A percentile compares a stretch with the other conserved stretches of the same genome.
Conservation (phyloP, 495 filamentous ascomycete genomes). For the Immersiella caudata region DNA sequence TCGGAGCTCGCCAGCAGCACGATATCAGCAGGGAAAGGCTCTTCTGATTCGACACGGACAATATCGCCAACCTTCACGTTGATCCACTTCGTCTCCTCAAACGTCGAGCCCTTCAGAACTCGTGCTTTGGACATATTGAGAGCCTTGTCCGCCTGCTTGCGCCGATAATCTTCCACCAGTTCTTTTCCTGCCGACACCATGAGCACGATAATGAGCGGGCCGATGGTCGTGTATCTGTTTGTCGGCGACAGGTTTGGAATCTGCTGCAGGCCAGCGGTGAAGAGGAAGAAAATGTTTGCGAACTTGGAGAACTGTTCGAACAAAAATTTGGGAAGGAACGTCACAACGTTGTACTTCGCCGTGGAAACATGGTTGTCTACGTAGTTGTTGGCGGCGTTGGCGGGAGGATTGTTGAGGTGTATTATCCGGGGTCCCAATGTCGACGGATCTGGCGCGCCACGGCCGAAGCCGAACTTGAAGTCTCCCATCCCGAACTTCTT, state of each 20-base stretch:
- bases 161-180: slow-evolving; percentile 88
- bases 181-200: slow-evolving; percentile 94
- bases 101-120: slow-evolving; percentile 80
- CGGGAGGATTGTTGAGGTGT: slow-evolving; percentile 95
- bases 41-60: slow-evolving; percentile 90
- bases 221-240: slow-evolving; percentile 94
- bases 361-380: slow-evolving; percentile 96
- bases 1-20: slow-evolving; percentile 92
- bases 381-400: slow-evolving; percentile 85
- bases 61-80: slow-evolving; percentile 94
- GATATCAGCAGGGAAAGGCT: slow-evolving; percentile 94
- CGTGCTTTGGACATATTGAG: slow-evolving; percentile 88
- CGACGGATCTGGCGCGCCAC: slow-evolving; percentile 82
- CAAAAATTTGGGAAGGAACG: slow-evolving; percentile 97
- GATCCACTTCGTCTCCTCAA: slow-evolving; percentile 88
- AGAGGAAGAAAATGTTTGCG: slow-evolving; percentile 99
- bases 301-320: slow-evolving; percentile 99
- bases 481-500: slow-evolving; percentile 66
- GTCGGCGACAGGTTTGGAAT: slow-evolving; percentile 95
- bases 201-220: slow-evolving; percentile 84
- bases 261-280: slow-evolving; percentile 93
- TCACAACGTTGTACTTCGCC: slow-evolving; percentile 93
- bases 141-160: slow-evolving; percentile 81
- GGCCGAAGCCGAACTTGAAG: slow-evolving; percentile 94
- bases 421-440: slow-evolving; percentile 91